Evolutionary conservation across 2,329 filamentous ascomycete genomes (phyloP).

Genomic region (Leptoxyphium fumago): DNA sequence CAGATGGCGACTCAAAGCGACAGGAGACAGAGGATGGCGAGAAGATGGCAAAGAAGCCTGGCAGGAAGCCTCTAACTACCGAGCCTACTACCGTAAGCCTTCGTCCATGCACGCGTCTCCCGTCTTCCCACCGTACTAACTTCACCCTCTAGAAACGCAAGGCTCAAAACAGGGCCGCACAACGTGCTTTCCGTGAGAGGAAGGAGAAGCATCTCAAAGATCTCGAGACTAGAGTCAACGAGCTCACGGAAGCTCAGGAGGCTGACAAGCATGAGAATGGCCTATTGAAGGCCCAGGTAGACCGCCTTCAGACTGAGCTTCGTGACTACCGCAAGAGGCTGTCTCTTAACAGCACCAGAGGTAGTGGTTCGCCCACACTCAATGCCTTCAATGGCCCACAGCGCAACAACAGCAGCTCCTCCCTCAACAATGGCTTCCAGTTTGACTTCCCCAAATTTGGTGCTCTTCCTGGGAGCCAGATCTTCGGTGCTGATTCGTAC

Average conservation of each 20-base stretch:
- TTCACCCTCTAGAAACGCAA: constrained; percentile 60
- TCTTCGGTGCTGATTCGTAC: constrained; percentile 24
- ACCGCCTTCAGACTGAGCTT: constrained; percentile 71
- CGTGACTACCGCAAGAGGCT: constrained; percentile 82
- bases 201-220: constrained; percentile 87
- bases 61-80: constrained; percentile 85
- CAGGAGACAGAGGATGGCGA: constrained; percentile 70
- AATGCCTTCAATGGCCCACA: constrained; percentile 14
- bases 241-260: constrained; percentile 67
- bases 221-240: constrained; percentile 55
- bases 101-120: neutral
- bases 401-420: constrained; percentile 15
- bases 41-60: constrained; percentile 86
- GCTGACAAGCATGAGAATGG: constrained; percentile 74
- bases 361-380: constrained; percentile 34
- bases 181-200: constrained; percentile 83
- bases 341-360: constrained; percentile 38
- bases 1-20: constrained; percentile 58
- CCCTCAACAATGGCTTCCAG: constrained; percentile 52
- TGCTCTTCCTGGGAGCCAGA: constrained; percentile 43
- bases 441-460: constrained; percentile 97
- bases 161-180: constrained; percentile 84
- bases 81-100: constrained; percentile 74
- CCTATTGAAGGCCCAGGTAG: constrained; percentile 70
- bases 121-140: neutral